Evolutionary conservation across 306 rosid species (phyloP), one percentile per base, ranked within the genome.

Genomic region (Vachellia collinsii): DNA sequence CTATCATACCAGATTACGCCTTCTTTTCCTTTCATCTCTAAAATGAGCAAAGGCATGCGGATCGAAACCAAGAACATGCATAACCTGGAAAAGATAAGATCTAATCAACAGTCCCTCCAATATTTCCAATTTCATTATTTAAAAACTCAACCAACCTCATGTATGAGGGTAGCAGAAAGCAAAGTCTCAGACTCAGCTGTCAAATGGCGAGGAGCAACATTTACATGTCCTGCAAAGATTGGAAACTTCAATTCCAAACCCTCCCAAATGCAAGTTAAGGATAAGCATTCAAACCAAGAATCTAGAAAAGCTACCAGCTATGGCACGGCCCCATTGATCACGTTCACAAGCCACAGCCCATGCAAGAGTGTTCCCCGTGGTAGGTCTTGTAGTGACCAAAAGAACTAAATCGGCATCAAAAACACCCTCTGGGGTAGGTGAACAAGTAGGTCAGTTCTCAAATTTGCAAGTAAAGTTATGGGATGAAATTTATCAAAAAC

Each of bases 291-390:
- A 78, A 43, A 76, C 38, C 70, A 75, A 79, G 42, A 11, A 80
- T 58, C 74, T 66, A 59, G 78, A 85, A 48, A 77, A 82, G 50
- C 78, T 82, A 94, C 99, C 99, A 69, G 99, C 99, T 82, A 96
- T 90, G 66, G 98, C 97, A 76, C 98, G 99, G 43, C 99, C 99
- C 99, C 99, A 96, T 80, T 96, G 99, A 87, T 96, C 99, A 37
- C 99, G 93, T 84, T 96, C 99, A 75, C 98, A 96, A 83, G 99
- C 99, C 83, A 96, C 99, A 41, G 98, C 99, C 99, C 98, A 96
- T 34, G 99, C 98, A 89, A 96, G 98, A 11, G 98, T 96, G 71
- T 92, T 96, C 70, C 99, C 97, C 54, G 97, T 93, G 37, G 99
- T 92, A 72, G 99, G 99, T 83, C 99, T 93, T 56, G 99, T 93